These are phyloP conservation scores for Nannochloris sp. DNA, from an alignment of 139 green algal species.

Conservation along the genomic window DNA sequence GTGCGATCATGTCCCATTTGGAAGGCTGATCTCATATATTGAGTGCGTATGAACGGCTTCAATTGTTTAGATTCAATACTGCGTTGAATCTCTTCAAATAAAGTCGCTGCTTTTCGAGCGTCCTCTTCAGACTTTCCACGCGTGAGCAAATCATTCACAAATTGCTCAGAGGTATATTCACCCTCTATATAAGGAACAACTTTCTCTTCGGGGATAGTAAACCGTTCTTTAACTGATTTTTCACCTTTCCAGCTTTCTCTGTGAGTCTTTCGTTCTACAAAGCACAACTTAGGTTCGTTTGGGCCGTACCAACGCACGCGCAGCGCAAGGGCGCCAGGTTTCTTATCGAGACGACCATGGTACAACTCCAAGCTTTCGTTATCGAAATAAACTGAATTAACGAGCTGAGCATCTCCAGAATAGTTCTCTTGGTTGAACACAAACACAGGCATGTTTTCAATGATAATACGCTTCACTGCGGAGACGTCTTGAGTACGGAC, in stretches of 20 bases:
- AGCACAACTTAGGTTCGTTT: conserved; percentile 61
- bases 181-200: conserved; percentile 83
- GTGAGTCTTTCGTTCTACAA: conserved; percentile 95
- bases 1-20: conserved; percentile 89
- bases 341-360: conserved; percentile 90
- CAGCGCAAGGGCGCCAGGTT: conserved; percentile 78
- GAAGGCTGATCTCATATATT: conserved; percentile 93
- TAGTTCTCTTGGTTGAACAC: conserved; percentile 28
- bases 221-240: conserved; percentile 89
- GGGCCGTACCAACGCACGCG: conserved; percentile 86
- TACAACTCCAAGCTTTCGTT: conserved; percentile 87
- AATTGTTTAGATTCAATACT: conserved; percentile 88
- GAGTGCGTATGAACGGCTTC: conserved; percentile 77
- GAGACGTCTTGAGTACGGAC: conserved; percentile 81
- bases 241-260: conserved; percentile 80
- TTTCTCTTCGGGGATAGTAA: conserved; percentile 55
- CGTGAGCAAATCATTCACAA: conserved; percentile 27
- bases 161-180: conserved; percentile 55
- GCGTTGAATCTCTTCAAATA: conserved; percentile 74
- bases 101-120: conserved; percentile 46
- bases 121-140: conserved; percentile 58
- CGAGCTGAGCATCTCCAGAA: conserved; percentile 65
- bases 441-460: conserved; percentile 93
- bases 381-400: conserved; percentile 87
- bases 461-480: conserved; percentile 83